Evolutionary conservation across 495 filamentous ascomycete species (phyloP).

Genomic region (Patellaria atrata): DNA sequence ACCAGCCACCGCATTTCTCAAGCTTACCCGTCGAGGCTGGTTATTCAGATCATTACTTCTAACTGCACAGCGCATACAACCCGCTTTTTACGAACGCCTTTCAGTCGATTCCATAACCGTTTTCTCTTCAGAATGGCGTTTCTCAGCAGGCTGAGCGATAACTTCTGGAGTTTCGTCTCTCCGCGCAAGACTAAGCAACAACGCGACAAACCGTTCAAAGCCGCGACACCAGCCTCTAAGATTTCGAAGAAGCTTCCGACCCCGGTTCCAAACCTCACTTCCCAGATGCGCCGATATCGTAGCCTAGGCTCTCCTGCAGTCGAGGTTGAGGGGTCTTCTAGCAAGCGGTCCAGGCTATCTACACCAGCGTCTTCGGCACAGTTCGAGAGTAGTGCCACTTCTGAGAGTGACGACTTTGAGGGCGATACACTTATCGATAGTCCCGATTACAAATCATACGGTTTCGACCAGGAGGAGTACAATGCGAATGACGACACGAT

Average conservation of each 20-base stretch:
- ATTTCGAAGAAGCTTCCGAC: too few species aligned
- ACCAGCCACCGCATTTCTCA: too few species aligned
- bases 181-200: slow-evolving; percentile 20
- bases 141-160: slow-evolving; percentile 16
- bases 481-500: slow-evolving; percentile 20
- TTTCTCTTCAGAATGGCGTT: too few species aligned
- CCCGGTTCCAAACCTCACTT: slow-evolving; percentile 4
- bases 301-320: background rate
- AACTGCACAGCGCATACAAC: too few species aligned
- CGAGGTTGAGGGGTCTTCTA: too few species aligned
- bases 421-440: slow-evolving; percentile 19
- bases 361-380: slow-evolving; percentile 13
- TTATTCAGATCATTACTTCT: too few species aligned
- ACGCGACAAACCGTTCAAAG: slow-evolving; percentile 15
- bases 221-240: too few species aligned
- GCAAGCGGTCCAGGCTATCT: background rate
- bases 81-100: too few species aligned
- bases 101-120: too few species aligned
- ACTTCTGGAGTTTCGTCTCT: slow-evolving; percentile 22
- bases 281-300: too few species aligned
- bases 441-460: slow-evolving; percentile 3
- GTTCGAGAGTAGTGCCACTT: slow-evolving; percentile 9
- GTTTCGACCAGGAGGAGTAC: slow-evolving; percentile 5
- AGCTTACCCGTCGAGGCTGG: too few species aligned
- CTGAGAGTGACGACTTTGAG: slow-evolving; percentile 11